Base-by-base conservation (phyloP, 2,329 filamentous ascomycete genomes). In the Venturia oleaginea region DNA sequence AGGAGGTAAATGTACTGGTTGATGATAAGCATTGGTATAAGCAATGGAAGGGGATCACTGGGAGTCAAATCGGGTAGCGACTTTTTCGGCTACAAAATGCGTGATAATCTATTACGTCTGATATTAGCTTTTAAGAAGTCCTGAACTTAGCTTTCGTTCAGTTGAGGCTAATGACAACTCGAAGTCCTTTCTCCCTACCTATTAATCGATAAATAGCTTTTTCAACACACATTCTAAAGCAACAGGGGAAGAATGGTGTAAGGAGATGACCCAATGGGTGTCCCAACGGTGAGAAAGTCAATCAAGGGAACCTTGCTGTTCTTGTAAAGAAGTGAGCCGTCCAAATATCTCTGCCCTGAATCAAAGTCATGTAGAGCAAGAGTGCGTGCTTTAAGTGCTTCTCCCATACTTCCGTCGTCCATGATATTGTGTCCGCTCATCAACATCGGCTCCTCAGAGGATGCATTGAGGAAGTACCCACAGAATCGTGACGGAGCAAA, bases 381-480 rank as follows among this genome's bases (percentile, higher is more conserved):
- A n/a, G 22, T 61, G 8, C 65, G n/a, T n/a, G 40, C 38, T 13
- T 7, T 11, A 6, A 66, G 48, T 6, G 42, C 38, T 19, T 66
- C 30, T 8, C 57, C 57, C 3, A 32, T 13, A 19, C 19, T 34
- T n/a, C n/a, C 57, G n/a, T 40, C 24, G 7, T 30, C 43, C 5
- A 62, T 3, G 11, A 15, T 17, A n/a, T 22, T 51, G 43, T 66
- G 66, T 10, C 65, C 65, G n/a, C 27, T 42, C 64, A 66, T 66
- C 24, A 66, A 32, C 19, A 63, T 51, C 11, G 65, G 65, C 4
- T 11, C 43, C 5, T 40, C 59, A 3, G n/a, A 34, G n/a, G 65
- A 66, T 8, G 65, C 65, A 32, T 66, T 66, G 34, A 66, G n/a
- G 22, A 61, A 66, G 8, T 61, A 66, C 4, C 65, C 65, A 30